phyloP scores from a whole-genome alignment of 2,329 filamentous ascomycete genomes.

The Nigrograna mackinnonii region DNA sequence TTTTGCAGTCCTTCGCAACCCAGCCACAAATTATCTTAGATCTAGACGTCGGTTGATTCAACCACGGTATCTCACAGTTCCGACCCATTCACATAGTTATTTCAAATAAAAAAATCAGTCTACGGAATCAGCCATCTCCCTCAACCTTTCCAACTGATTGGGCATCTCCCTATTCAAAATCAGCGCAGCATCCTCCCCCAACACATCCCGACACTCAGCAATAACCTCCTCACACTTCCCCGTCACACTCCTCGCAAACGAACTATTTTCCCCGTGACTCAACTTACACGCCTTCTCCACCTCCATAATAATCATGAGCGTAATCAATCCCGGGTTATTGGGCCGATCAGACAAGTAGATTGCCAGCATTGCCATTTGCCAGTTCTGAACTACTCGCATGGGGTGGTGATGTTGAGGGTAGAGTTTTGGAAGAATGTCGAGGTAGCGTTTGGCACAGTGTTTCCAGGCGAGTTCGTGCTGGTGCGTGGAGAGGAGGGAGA shows the following conservation, averaged over 20 bases:
- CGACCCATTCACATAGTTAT: too few relatives aligned
- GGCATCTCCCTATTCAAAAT: constrained; percentile 26
- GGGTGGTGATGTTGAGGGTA: constrained; percentile 56
- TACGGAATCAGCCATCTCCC: constrained; percentile 33
- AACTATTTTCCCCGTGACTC: constrained; percentile 48
- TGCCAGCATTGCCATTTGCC: constrained; percentile 42
- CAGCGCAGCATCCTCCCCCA: constrained; percentile 22
- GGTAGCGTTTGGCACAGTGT: constrained; percentile 56
- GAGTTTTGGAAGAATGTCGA: constrained; percentile 55
- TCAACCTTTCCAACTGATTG: constrained; percentile 26
- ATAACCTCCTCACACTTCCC: constrained; percentile 42
- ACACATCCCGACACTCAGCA: constrained; percentile 25
- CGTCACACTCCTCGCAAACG: constrained; percentile 44
- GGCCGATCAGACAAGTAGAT: constrained; percentile 22
- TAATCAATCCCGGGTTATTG: constrained; percentile 46
- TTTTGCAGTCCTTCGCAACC: too few relatives aligned
- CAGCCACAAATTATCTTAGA: too few relatives aligned
- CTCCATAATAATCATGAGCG: constrained; percentile 48
- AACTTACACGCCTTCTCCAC: constrained; percentile 40
- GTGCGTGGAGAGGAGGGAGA: constrained; percentile 48
- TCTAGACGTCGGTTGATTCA: too few relatives aligned
- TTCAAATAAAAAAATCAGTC: too few relatives aligned
- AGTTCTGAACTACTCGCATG: constrained; percentile 56
- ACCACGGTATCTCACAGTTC: too few relatives aligned
- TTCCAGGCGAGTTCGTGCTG: constrained; percentile 53